Base-by-base conservation (phyloP, 768 basidiomycete species). In the Lactarius psammicola region DNA sequence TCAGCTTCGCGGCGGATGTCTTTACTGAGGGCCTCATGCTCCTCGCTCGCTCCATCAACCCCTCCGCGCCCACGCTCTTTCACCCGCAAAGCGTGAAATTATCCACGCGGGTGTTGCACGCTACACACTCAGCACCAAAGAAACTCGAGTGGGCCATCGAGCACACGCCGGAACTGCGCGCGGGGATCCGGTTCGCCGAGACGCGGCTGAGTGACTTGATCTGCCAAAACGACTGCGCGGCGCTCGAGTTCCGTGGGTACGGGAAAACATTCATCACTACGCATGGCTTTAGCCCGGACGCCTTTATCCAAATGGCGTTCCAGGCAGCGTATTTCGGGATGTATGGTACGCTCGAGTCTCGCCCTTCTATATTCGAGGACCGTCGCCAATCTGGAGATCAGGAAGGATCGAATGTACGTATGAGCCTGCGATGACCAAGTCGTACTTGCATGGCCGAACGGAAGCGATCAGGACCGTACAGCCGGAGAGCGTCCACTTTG, bases 1-100 rank as follows among this genome's bases (percentile, higher is more conserved):
- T 55, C 62, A 88, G 88, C 64, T 94, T 87, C 72, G 92, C 91
- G 2, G 90, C 93, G 23, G 96, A 98, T 72, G 87, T 99, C 49
- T 98, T 92, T 77, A 98, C 96, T 5, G 94, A 98, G 71, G 89
- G 95, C n/a, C 86, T 99, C n/a, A 93, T 98, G 85, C 87, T 95
- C 30, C 88, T 98, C 71, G 96, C 95, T 1, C 92, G 92, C 62
- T 92, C 92, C 38, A 99, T 98, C 80, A 98, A 98, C 76, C 91
- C 95, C 10, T 88, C 89, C 1, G 94, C 95, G 1, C 94, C 94
- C 9, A 96, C 95, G 1, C 84, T 99, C 53, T 98, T 99, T 83
- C 91, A 92, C 72, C 92, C 94, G 9, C 81, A 86, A 38, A 84
- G 84, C 88, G 0, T 90, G 87, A 78, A 94, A 88, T 72, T 79